phyloP scores from a whole-genome alignment of 805 yeast species.

The Suhomyces vadensis region DNA sequence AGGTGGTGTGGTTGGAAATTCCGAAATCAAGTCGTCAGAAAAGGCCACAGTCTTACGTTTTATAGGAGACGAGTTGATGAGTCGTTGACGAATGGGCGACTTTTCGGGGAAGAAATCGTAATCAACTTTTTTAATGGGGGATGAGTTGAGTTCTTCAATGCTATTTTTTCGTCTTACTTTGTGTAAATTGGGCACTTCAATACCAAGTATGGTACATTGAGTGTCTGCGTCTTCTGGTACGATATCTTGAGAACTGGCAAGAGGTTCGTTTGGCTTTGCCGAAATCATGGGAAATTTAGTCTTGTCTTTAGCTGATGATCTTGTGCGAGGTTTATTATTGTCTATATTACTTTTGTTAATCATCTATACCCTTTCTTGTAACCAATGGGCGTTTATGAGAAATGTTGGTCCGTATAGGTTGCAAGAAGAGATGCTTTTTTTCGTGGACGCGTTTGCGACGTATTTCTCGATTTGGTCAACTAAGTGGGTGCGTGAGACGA shows the following conservation, averaged over 20 bases:
- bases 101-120: neutral
- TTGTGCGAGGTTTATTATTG: neutral
- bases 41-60: slow-evolving; percentile 38
- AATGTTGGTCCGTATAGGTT: neutral
- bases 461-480: too few species aligned
- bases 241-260: neutral
- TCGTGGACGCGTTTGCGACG: slow-evolving; percentile 3
- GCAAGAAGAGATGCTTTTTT: slow-evolving; percentile 2
- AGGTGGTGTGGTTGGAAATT: slow-evolving; percentile 32
- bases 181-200: slow-evolving; percentile 4
- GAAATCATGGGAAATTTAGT: neutral
- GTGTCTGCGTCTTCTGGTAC: slow-evolving; percentile 3
- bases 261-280: neutral
- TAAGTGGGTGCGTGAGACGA: too few species aligned
- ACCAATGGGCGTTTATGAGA: too few species aligned
- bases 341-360: neutral
- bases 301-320: neutral
- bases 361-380: slow-evolving; percentile 1
- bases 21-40: slow-evolving; percentile 38
- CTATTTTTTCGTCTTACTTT: slow-evolving; percentile 8
- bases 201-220: slow-evolving; percentile 4
- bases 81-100: slow-evolving; percentile 6
- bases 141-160: slow-evolving; percentile 22
- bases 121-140: slow-evolving; percentile 20
- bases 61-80: slow-evolving; percentile 24